Percentiles rank a stretch among this genome's conserved stretches.
Evolutionary conservation across 2,329 filamentous ascomycete genomes (phyloP).

Genomic region (Remersonia thermophila): DNA sequence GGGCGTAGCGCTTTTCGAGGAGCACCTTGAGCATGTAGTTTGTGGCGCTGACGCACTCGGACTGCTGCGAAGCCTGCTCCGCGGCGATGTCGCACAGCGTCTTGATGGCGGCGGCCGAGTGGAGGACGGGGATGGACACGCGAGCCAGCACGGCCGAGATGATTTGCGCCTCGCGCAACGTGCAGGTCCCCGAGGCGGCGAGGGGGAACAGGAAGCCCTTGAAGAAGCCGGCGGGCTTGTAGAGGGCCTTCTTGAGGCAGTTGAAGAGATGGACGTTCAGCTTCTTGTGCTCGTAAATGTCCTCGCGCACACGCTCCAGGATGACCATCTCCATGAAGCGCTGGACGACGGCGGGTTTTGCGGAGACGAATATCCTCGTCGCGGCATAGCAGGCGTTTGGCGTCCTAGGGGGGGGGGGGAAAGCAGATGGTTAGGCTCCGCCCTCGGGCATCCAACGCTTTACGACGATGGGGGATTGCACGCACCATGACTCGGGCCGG

Average conservation of each 20-base stretch:
- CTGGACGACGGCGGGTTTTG: slow-evolving; percentile 67
- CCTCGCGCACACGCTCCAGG: slow-evolving; percentile 79
- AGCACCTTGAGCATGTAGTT: slow-evolving; percentile 92
- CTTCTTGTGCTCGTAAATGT: slow-evolving; percentile 89
- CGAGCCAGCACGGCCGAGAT: slow-evolving; percentile 74
- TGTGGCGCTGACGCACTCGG: slow-evolving; percentile 78
- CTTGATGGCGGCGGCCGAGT: slow-evolving; percentile 84
- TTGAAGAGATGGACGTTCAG: slow-evolving; percentile 94
- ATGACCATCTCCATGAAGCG: slow-evolving; percentile 79
- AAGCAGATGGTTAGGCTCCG: too few relatives aligned
- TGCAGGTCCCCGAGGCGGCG: slow-evolving; percentile 74
- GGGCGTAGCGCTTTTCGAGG: slow-evolving; percentile 91
- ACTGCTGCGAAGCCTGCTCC: slow-evolving; percentile 70
- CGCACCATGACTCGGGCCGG: slow-evolving; percentile 14
- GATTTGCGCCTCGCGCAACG: slow-evolving; percentile 82
- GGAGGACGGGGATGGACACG: slow-evolving; percentile 78
- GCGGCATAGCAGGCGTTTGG: slow-evolving; percentile 67
- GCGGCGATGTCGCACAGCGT: slow-evolving; percentile 89
- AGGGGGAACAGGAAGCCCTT: slow-evolving; percentile 87
- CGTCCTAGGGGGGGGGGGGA: slow-evolving; percentile 29
- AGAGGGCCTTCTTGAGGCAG: slow-evolving; percentile 60
- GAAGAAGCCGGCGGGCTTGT: slow-evolving; percentile 82
- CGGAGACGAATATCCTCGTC: slow-evolving; percentile 83
- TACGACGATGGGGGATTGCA: not conserved
- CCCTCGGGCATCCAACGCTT: too few relatives aligned